phyloP scores from a whole-genome alignment of 805 yeast species.

The Cyberlindnera sargentensis region DNA sequence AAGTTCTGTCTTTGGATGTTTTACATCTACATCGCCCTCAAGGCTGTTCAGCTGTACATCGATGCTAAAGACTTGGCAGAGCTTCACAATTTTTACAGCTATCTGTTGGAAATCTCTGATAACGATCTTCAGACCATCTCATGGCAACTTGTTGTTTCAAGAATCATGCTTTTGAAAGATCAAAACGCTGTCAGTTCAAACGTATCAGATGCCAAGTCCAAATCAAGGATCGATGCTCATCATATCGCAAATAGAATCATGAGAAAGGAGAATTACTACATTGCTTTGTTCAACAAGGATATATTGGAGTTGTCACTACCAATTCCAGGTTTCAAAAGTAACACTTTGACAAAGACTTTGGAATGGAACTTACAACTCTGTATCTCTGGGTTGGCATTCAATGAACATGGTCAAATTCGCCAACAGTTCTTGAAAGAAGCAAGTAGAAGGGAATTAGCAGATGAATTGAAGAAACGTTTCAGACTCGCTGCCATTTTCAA shows the following conservation, averaged over 20 bases:
- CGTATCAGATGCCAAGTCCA: conserved; percentile 54
- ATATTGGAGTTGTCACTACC: conserved; percentile 62
- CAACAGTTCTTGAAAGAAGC: conserved; percentile 62
- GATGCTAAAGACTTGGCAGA: conserved; percentile 67
- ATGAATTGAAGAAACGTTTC: conserved; percentile 71
- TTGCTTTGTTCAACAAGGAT: conserved; percentile 79
- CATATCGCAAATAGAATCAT: conserved; percentile 92
- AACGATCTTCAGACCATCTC: conserved; percentile 87
- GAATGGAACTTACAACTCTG: conserved; percentile 95
- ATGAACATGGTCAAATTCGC: conserved; percentile 74
- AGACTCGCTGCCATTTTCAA: conserved; percentile 83
- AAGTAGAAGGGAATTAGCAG: conserved; percentile 57
- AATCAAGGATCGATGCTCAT: conserved; percentile 79
- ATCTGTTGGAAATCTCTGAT: conserved; percentile 64
- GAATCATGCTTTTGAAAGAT: conserved; percentile 67
- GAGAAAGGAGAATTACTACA: conserved; percentile 91
- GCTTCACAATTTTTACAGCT: conserved; percentile 66
- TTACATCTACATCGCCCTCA: conserved; percentile 41
- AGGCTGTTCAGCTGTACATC: conserved; percentile 47
- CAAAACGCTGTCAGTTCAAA: conserved; percentile 59
- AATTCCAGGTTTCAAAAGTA: conserved; percentile 35
- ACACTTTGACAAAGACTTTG: conserved; percentile 68
- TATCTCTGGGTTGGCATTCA: conserved; percentile 79
- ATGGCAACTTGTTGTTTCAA: conserved; percentile 81
- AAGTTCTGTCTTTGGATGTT: conserved; percentile 62